Evolutionary conservation across 106 monocot genomes (phyloP).

Genomic region (Dendrobium huoshanense): DNA sequence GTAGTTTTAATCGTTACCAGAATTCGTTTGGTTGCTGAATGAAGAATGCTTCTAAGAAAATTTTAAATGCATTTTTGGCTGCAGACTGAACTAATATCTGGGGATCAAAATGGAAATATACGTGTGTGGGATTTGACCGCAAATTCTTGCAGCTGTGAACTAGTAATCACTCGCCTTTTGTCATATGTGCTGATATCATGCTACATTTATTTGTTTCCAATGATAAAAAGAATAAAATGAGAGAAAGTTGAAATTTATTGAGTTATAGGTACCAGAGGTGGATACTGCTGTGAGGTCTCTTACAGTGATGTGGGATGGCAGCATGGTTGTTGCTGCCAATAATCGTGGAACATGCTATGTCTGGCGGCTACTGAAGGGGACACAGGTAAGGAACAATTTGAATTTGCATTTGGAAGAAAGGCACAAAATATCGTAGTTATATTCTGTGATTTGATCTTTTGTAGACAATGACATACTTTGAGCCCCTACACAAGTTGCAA

Average conservation of each 20-base stretch:
- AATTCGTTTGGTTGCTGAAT: background rate
- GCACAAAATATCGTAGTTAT: background rate
- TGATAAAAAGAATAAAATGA: background rate
- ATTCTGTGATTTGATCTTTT: background rate
- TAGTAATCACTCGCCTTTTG: slow-evolving; percentile 37
- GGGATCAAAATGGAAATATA: slow-evolving; percentile 99
- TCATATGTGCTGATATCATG: background rate
- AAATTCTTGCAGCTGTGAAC: slow-evolving; percentile 97
- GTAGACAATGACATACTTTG: slow-evolving; percentile 98
- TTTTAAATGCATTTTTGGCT: slow-evolving; percentile 3
- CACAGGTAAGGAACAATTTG: slow-evolving; percentile 44
- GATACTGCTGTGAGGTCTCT: slow-evolving; percentile 95
- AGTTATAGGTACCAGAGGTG: slow-evolving; percentile 88
- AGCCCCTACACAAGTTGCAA: slow-evolving; percentile 95
- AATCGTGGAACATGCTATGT: slow-evolving; percentile 95
- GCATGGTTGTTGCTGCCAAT: slow-evolving; percentile 98
- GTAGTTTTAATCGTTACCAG: background rate
- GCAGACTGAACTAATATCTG: slow-evolving; percentile 96
- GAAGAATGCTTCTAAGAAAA: background rate
- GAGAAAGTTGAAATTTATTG: background rate
- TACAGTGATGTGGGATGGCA: slow-evolving; percentile 99
- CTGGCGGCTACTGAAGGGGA: slow-evolving; percentile 82
- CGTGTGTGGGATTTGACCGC: slow-evolving; percentile 97
- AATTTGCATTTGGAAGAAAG: background rate
- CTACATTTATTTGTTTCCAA: background rate